Evolutionary conservation across 2,329 filamentous ascomycete genomes (phyloP).

Genomic region (Colletotrichum plurivorum): DNA sequence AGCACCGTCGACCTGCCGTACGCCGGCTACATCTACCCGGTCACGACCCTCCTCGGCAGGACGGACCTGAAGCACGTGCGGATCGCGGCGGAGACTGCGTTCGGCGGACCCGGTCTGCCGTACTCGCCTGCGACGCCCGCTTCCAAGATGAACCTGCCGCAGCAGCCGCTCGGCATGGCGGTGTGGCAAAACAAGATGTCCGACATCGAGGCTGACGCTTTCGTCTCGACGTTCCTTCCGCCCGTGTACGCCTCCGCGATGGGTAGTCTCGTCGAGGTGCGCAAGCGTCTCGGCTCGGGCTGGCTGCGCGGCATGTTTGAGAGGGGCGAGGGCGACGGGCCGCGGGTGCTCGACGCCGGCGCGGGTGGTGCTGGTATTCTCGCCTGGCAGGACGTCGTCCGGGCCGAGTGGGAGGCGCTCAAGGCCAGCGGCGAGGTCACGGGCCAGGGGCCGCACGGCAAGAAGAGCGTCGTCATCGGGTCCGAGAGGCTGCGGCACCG

Average conservation of each 20-base stretch:
- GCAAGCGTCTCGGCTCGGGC: slow-evolving; percentile 77
- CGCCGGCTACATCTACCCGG: slow-evolving; percentile 77
- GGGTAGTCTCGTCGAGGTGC: slow-evolving; percentile 79
- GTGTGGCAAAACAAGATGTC: slow-evolving; percentile 77
- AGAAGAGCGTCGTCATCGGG: slow-evolving; percentile 84
- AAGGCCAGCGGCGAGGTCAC: slow-evolving; percentile 59
- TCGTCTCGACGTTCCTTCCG: slow-evolving; percentile 78
- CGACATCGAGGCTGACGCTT: slow-evolving; percentile 82
- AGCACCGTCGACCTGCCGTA: slow-evolving; percentile 82
- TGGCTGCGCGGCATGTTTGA: slow-evolving; percentile 78
- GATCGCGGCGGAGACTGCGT: slow-evolving; percentile 78
- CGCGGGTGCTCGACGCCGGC: slow-evolving; percentile 81
- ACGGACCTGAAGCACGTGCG: slow-evolving; percentile 82
- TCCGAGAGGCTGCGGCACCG: slow-evolving; percentile 82
- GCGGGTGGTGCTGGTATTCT: slow-evolving; percentile 80
- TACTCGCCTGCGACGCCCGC: slow-evolving; percentile 80
- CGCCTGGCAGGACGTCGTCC: slow-evolving; percentile 83
- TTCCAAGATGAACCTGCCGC: slow-evolving; percentile 68
- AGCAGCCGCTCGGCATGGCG: slow-evolving; percentile 75
- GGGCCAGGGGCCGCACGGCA: slow-evolving; percentile 71
- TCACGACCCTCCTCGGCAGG: slow-evolving; percentile 76
- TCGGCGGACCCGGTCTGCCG: slow-evolving; percentile 84
- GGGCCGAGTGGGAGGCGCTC: slow-evolving; percentile 85
- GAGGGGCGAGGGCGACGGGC: slow-evolving; percentile 61
- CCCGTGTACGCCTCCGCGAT: slow-evolving; percentile 78